A percentile compares a stretch with the other conserved stretches of the same genome.
These are phyloP conservation scores for Pontederia paniculata DNA, from an alignment of 176 grass and related monocot genomes.

Conservation along the genomic window DNA sequence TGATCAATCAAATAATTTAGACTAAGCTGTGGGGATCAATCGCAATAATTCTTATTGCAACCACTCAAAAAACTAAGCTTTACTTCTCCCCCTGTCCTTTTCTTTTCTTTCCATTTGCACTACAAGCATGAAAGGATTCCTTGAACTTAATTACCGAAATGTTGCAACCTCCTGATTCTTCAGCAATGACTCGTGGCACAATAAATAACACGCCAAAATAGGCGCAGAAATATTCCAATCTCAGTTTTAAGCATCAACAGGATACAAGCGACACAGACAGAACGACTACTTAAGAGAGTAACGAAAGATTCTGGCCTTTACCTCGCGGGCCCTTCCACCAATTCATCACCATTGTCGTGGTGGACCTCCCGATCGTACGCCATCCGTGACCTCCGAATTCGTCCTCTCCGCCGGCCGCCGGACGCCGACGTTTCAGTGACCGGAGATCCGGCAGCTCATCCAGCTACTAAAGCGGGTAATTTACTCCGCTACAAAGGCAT, in stretches of 20 bases:
- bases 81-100: neutral
- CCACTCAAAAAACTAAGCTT: neutral
- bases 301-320: neutral
- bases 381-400: too few species aligned
- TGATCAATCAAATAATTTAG: neutral
- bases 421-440: too few species aligned
- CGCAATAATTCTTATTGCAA: neutral
- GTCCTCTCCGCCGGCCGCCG: too few species aligned
- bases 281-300: too few species aligned
- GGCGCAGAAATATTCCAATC: neutral
- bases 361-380: constrained; percentile 2
- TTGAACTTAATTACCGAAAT: too few species aligned
- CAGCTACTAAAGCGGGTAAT: too few species aligned
- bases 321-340: constrained; percentile 8
- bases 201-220: too few species aligned
- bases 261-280: neutral
- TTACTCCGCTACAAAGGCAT: too few species aligned
- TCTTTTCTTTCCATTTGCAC: neutral
- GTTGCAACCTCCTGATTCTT: too few species aligned
- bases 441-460: too few species aligned
- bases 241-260: neutral
- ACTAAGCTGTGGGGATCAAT: neutral
- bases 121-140: too few species aligned
- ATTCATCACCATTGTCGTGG: constrained; percentile 4
- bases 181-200: too few species aligned